phyloP scores from a whole-genome alignment of 1,284 basidiomycete species.

The Cutaneotrichosporon sp. region DNA sequence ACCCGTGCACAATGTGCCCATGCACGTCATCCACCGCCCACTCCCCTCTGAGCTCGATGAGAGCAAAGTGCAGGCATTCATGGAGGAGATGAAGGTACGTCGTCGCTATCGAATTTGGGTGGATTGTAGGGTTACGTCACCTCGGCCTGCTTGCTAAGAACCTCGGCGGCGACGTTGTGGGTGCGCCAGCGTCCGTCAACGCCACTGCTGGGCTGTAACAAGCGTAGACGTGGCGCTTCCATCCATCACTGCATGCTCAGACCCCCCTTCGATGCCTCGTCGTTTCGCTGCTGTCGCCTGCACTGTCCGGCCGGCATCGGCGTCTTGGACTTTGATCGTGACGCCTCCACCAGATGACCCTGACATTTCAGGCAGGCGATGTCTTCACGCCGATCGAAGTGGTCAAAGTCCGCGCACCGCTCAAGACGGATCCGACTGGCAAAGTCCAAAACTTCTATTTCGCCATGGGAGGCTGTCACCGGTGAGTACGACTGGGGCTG shows the following conservation, averaged over 20 bases:
- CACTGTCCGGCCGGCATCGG: neutral
- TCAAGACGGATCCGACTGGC: slow-evolving; percentile 31
- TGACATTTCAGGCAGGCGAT: slow-evolving; percentile 39
- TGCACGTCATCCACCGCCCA: slow-evolving; percentile 47
- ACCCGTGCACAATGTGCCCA: slow-evolving; percentile 43
- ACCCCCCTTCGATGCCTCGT: too few relatives aligned
- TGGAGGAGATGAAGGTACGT: slow-evolving; percentile 47
- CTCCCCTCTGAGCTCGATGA: slow-evolving; percentile 47
- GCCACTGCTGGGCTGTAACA: too few relatives aligned
- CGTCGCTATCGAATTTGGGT: neutral
- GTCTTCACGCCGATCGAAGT: slow-evolving; percentile 49
- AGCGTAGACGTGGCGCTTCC: too few relatives aligned
- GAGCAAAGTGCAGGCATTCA: slow-evolving; percentile 45
- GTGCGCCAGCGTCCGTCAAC: too few relatives aligned
- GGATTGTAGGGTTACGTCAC: neutral
- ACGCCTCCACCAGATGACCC: too few relatives aligned
- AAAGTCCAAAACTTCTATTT: slow-evolving; percentile 43
- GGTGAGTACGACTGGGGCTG: slow-evolving; percentile 11
- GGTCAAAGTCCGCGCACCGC: slow-evolving; percentile 39
- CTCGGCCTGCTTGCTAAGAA: too few relatives aligned
- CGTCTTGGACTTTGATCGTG: too few relatives aligned
- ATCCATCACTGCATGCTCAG: too few relatives aligned
- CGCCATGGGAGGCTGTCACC: slow-evolving; percentile 49
- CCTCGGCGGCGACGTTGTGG: too few relatives aligned
- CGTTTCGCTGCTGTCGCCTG: too few relatives aligned